phyloP scores from a whole-genome alignment of 192 early-diverging fungal genomes.

The Entophlyctis helioformis region DNA sequence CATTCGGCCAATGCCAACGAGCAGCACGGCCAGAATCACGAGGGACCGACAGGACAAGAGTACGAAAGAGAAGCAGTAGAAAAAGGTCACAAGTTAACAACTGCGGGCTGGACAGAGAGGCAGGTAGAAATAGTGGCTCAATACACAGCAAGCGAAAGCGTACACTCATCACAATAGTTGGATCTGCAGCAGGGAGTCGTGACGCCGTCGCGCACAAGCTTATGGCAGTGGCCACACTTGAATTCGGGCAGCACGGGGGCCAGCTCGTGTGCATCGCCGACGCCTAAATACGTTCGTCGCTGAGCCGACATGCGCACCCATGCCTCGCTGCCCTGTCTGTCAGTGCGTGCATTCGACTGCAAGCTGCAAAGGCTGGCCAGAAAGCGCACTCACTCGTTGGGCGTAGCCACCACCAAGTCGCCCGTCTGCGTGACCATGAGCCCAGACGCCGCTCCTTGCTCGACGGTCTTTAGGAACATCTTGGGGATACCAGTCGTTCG shows the following conservation, averaged over 20 bases:
- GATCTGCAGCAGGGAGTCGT: slow-evolving; percentile 71
- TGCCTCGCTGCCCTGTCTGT: slow-evolving; percentile 28
- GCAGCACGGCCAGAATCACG: no score
- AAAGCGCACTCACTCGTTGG: slow-evolving; percentile 57
- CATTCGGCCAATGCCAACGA: no score
- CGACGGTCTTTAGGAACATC: slow-evolving; percentile 76
- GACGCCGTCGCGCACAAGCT: slow-evolving; percentile 74
- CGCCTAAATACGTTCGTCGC: slow-evolving; percentile 34
- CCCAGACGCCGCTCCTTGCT: slow-evolving; percentile 51
- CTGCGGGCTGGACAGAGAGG: not conserved
- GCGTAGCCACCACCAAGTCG: slow-evolving; percentile 73
- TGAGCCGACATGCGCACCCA: slow-evolving; percentile 62
- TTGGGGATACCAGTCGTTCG: slow-evolving; percentile 92
- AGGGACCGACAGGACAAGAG: no score
- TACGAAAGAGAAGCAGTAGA: no score
- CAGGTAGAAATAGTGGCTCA: not conserved
- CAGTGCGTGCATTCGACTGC: not conserved
- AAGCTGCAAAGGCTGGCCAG: not conserved
- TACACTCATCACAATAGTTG: slow-evolving; percentile 85
- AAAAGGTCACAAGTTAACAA: not conserved
- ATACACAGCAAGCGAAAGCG: not conserved
- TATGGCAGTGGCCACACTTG: slow-evolving; percentile 62
- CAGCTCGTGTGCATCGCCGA: slow-evolving; percentile 56
- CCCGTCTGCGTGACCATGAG: slow-evolving; percentile 88
- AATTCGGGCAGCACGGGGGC: slow-evolving; percentile 65